Evolutionary conservation across 495 filamentous ascomycete genomes (phyloP).

Genomic region (Tuber indicum): DNA sequence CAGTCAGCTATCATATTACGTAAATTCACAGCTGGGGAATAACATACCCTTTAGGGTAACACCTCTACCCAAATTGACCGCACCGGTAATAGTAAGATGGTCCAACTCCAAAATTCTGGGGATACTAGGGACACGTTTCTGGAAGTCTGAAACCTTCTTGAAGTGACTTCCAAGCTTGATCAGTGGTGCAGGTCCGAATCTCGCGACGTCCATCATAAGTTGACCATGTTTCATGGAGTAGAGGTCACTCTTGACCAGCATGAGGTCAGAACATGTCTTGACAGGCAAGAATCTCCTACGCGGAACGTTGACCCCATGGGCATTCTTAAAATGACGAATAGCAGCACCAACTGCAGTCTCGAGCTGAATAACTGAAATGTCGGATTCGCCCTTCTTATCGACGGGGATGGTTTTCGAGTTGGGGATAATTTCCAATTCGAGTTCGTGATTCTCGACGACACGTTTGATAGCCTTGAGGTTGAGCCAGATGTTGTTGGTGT

Average conservation of each 20-base stretch:
- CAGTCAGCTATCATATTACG: slow-evolving; percentile 7
- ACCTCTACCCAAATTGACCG: slow-evolving; percentile 89
- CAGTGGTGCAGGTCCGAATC: slow-evolving; percentile 95
- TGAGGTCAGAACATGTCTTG: slow-evolving; percentile 98
- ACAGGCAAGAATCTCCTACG: slow-evolving; percentile 96
- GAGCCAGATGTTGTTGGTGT: slow-evolving; percentile 99
- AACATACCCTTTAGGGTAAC: slow-evolving; percentile 78
- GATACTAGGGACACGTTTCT: slow-evolving; percentile 92
- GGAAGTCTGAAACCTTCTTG: slow-evolving; percentile 99
- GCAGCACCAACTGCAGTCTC: slow-evolving; percentile 98
- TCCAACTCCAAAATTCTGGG: slow-evolving; percentile 97
- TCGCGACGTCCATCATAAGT: slow-evolving; percentile 87
- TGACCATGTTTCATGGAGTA: slow-evolving; percentile 99
- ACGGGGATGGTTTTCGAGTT: slow-evolving; percentile 98
- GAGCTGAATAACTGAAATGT: slow-evolving; percentile 93
- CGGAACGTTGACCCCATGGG: slow-evolving; percentile 98
- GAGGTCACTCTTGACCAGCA: slow-evolving; percentile 99
- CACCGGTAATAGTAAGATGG: slow-evolving; percentile 93
- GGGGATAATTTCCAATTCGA: slow-evolving; percentile 99
- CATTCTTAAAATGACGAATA: slow-evolving; percentile 97
- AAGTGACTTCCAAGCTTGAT: slow-evolving; percentile 99
- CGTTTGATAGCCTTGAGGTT: slow-evolving; percentile 96
- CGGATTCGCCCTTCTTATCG: slow-evolving; percentile 99
- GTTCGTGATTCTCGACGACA: slow-evolving; percentile 95
- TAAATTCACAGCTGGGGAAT: slow-evolving; percentile 8